Percentiles rank a stretch among this genome's conserved stretches.
Evolutionary conservation across 2,329 filamentous ascomycete species (phyloP).

Genomic region (Alternaria longipes): DNA sequence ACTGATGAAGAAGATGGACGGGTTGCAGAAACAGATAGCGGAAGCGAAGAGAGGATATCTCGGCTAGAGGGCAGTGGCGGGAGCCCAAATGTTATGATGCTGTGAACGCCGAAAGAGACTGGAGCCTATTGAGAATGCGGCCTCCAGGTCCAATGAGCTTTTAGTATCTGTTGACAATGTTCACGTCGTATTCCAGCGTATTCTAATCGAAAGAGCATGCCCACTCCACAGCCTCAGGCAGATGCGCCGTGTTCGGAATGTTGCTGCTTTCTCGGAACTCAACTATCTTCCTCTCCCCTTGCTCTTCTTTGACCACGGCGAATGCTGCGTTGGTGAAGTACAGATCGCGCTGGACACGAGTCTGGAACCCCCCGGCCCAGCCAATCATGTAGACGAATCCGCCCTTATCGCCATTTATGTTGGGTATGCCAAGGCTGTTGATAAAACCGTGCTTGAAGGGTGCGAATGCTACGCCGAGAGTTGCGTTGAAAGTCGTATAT

Average conservation of each 20-base stretch:
- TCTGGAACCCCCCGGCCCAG: constrained; percentile 43
- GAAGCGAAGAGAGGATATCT: background rate
- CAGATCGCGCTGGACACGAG: constrained; percentile 29
- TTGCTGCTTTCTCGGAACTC: constrained; percentile 47
- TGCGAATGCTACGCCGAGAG: constrained; percentile 36
- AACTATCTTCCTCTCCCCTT: constrained; percentile 38
- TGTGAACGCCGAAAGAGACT: background rate
- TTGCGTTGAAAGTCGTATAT: constrained; percentile 41
- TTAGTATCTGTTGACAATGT: background rate
- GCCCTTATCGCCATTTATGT: constrained; percentile 42
- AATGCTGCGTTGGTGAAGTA: constrained; percentile 46
- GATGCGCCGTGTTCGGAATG: constrained; percentile 39
- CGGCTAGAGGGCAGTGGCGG: background rate
- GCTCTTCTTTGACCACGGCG: constrained; percentile 37
- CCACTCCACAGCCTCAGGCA: constrained; percentile 37
- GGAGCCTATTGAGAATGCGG: no score
- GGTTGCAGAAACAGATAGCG: constrained; percentile 9
- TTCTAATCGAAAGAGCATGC: constrained; percentile 29
- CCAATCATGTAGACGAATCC: constrained; percentile 46
- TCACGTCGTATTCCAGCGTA: background rate
- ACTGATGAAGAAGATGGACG: constrained; percentile 1
- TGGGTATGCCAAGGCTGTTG: constrained; percentile 40
- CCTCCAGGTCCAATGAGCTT: background rate
- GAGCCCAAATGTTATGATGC: background rate
- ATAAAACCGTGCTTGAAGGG: constrained; percentile 44